phyloP scores from a whole-genome alignment of 2,329 filamentous ascomycete genomes.

The Hortaea werneckii region DNA sequence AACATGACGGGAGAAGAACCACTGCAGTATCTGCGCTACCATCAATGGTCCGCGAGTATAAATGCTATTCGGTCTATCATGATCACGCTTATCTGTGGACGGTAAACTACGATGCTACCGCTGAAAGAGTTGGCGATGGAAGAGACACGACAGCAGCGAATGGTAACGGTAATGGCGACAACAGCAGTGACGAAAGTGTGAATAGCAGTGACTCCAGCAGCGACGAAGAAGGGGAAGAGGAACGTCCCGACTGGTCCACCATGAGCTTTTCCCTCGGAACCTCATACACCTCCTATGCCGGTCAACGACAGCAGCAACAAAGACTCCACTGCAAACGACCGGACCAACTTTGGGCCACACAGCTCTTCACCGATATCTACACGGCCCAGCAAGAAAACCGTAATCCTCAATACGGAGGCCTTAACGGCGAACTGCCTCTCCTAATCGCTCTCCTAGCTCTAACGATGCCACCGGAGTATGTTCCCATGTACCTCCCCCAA shows the following conservation, averaged over 20 bases:
- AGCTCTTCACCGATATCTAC: no score
- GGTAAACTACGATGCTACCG: conserved; percentile 6
- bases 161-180: background rate
- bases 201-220: background rate
- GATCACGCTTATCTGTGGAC: conserved; percentile 6
- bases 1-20: background rate
- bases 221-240: conserved; percentile 1
- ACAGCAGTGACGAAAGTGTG: background rate
- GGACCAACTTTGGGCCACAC: conserved; percentile 2
- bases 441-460: conserved; percentile 6
- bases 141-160: background rate
- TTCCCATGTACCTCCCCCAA: background rate
- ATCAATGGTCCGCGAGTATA: background rate
- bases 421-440: conserved; percentile 7
- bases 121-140: conserved; percentile 9
- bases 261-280: background rate
- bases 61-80: conserved; percentile 9
- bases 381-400: no score
- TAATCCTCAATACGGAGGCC: background rate
- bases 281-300: background rate
- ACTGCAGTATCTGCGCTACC: background rate
- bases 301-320: background rate
- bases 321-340: background rate
- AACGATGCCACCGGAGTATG: background rate
- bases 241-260: conserved; percentile 4